phyloP scores from a whole-genome alignment of 257 asterid species.

The Solanum microdontum region DNA sequence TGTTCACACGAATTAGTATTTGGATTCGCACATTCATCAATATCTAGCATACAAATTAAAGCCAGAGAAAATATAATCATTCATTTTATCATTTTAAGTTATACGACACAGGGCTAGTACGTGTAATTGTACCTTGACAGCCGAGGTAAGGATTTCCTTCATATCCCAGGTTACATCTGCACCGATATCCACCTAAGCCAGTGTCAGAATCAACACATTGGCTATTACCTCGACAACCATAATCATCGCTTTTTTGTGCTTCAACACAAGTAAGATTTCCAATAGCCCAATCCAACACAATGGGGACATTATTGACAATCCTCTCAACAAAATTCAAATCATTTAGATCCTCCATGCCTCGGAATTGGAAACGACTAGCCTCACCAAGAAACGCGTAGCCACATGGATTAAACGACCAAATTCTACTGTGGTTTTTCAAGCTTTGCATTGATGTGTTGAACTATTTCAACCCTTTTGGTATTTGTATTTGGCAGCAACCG shows the following conservation, averaged over 20 bases:
- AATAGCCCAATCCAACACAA: slow-evolving; percentile 59
- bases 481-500: slow-evolving; percentile 45
- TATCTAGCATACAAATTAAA: background rate
- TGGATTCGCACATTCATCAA: background rate
- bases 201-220: slow-evolving; percentile 33
- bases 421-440: background rate
- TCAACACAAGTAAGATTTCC: slow-evolving; percentile 28
- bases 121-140: slow-evolving; percentile 9
- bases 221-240: slow-evolving; percentile 25
- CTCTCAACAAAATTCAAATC: slow-evolving; percentile 15
- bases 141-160: slow-evolving; percentile 48
- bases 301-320: slow-evolving; percentile 24
- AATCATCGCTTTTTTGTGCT: slow-evolving; percentile 9
- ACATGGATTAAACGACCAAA: slow-evolving; percentile 27
- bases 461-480: slow-evolving; percentile 38
- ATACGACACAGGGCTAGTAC: background rate
- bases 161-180: slow-evolving; percentile 38
- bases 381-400: slow-evolving; percentile 49
- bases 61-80: no score
- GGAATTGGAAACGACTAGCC: slow-evolving; percentile 21
- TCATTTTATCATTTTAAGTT: no score
- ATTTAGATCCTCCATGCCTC: slow-evolving; percentile 6
- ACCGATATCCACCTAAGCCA: slow-evolving; percentile 42
- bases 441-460: background rate
- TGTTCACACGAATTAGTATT: background rate